Base-by-base conservation (phyloP, 768 basidiomycete genomes). In the Pisolithus microcarpus region DNA sequence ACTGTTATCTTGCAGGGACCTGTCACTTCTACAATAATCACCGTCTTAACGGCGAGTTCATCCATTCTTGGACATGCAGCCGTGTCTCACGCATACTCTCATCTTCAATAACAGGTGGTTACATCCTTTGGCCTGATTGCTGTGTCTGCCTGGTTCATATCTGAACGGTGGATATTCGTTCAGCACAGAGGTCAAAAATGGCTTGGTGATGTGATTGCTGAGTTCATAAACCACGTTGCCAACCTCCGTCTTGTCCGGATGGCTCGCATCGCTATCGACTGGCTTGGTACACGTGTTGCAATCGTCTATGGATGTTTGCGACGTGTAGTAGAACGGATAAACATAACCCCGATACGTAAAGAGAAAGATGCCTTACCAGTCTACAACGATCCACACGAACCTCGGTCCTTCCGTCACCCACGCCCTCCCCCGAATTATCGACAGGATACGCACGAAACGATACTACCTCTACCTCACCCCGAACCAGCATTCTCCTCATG, bases 11-110 rank as follows among this genome's bases (percentile, higher is more conserved):
- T 52, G 43, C 62, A 91, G 84, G 70, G 77, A 30, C 58, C 56
- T 13, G 69, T 83, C 36, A 87, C 85, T 1, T 83, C 80, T 21
- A 82, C 79, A 0, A 73, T 89, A 52, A 88, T 87, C 16, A 84
- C 87, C 7, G 80, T 90, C 31, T 78, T 90, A 57, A 90, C 87
- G 31, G 67, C 49, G 50, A 69, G 65, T 60, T 39, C n/a, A 36
- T 43, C 34, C 26, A 18, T 23, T 19, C 30, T 37, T 19, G 23
- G 3, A 28, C 50, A 16, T 16, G n/a, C 19, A 15, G 28, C 43
- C n/a, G 16, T 21, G 15, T 37, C 50, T 46, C 9, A 26, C 37
- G 37, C 11, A 15, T 34, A 15, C 34, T 42, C 61, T 21, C 39
- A 13, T 28, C 38, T 11, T 3, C 39, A 7, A 48, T 51, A 44